phyloP scores from a whole-genome alignment of 768 basidiomycete species.

The Suillus tomentosus region DNA sequence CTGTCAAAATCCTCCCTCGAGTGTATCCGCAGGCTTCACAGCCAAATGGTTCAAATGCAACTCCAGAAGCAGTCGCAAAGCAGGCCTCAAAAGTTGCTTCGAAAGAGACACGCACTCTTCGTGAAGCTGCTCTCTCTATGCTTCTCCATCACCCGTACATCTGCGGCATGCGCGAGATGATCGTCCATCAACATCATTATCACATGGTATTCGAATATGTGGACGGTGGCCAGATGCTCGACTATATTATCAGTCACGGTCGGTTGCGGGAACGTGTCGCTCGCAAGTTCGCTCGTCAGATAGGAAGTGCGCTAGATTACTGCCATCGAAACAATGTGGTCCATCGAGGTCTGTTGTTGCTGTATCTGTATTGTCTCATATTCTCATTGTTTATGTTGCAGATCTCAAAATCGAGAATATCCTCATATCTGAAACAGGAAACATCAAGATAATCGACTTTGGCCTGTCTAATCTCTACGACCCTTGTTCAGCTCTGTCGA shows the following conservation, averaged over 20 bases:
- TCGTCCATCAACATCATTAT: constrained; percentile 96
- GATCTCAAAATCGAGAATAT: constrained; percentile 99
- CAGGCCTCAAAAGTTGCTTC: constrained; percentile 88
- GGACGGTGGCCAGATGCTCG: constrained; percentile 98
- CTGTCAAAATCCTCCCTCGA: constrained; percentile 98
- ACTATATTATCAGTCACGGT: constrained; percentile 99
- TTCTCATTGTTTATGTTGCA: constrained; percentile 15
- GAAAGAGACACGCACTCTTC: constrained; percentile 94
- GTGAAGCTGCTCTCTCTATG: constrained; percentile 94
- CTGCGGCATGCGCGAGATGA: constrained; percentile 99
- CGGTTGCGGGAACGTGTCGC: constrained; percentile 93
- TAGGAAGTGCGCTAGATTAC: constrained; percentile 94
- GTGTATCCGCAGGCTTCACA: constrained; percentile 63
- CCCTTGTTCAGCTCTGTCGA: constrained; percentile 78
- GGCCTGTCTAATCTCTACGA: constrained; percentile 96
- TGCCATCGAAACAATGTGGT: constrained; percentile 98
- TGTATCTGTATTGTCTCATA: constrained; percentile 15
- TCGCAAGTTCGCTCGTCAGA: constrained; percentile 96
- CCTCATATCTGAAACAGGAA: constrained; percentile 96
- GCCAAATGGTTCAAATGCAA: constrained; percentile 45
- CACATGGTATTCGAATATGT: constrained; percentile 99
- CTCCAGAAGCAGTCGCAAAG: constrained; percentile 64
- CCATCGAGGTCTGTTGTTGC: constrained; percentile 68
- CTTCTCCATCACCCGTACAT: constrained; percentile 98
- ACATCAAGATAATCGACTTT: constrained; percentile 99